These are phyloP conservation scores for Ophiocordyceps unilateralis DNA, from an alignment of 2,329 filamentous ascomycete species.

Conservation along the genomic window DNA sequence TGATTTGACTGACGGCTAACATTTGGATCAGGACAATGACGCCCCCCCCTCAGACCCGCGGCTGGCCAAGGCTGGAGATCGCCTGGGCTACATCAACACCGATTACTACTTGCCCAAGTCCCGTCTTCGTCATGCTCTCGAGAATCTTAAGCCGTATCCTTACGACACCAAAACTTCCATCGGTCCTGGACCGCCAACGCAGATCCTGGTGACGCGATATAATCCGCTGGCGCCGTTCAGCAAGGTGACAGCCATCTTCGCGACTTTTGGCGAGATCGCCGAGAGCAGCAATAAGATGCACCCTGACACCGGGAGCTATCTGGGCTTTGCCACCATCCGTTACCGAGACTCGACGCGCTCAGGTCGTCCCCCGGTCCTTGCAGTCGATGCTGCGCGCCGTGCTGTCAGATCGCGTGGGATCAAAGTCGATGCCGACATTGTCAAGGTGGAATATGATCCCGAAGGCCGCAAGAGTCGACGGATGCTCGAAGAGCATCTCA, in stretches of 20 bases:
- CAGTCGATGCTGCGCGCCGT: slow-evolving; percentile 63
- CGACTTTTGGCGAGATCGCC: slow-evolving; percentile 70
- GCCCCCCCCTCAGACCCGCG: slow-evolving; percentile 68
- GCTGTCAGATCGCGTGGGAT: slow-evolving; percentile 63
- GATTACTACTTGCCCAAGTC: slow-evolving; percentile 55
- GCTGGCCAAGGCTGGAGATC: slow-evolving; percentile 46
- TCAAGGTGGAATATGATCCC: slow-evolving; percentile 77
- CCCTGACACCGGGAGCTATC: slow-evolving; percentile 80
- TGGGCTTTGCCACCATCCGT: slow-evolving; percentile 82
- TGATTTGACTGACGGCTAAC: slow-evolving; percentile 33
- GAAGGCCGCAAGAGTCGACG: slow-evolving; percentile 70
- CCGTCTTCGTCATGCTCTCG: slow-evolving; percentile 54
- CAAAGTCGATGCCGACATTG: slow-evolving; percentile 58
- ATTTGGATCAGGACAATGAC: slow-evolving; percentile 56
- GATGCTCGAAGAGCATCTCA: slow-evolving; percentile 59
- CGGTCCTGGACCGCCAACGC: slow-evolving; percentile 74
- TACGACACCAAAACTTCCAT: slow-evolving; percentile 74
- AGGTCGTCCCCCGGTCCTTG: slow-evolving; percentile 34
- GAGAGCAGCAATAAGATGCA: slow-evolving; percentile 90
- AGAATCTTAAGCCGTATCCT: slow-evolving; percentile 63
- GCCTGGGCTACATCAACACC: slow-evolving; percentile 49
- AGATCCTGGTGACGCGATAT: slow-evolving; percentile 90
- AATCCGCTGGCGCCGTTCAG: slow-evolving; percentile 73
- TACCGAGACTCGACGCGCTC: slow-evolving; percentile 55
- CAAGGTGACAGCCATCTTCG: slow-evolving; percentile 60